phyloP scores from a whole-genome alignment of 306 rosid genomes.

The Trifolium dubium region DNA sequence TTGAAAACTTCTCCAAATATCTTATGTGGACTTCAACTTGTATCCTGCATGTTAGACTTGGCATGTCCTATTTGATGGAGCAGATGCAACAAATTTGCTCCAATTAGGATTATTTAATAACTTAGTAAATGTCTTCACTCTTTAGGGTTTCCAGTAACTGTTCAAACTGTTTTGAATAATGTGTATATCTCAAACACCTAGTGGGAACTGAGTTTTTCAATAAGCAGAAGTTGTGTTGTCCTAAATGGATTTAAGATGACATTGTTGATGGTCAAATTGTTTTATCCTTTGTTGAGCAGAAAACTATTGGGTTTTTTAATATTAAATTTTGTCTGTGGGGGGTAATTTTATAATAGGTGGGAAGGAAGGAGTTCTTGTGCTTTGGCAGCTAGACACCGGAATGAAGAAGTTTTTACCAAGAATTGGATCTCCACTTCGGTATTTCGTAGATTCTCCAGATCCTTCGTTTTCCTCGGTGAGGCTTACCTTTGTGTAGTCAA shows the following conservation, averaged over 20 bases:
- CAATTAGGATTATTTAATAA: conserved; percentile 2
- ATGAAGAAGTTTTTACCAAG: conserved; percentile 79
- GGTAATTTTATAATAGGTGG: conserved; percentile 66
- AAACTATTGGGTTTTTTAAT: conserved; percentile 16
- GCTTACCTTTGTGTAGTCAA: conserved; percentile 24
- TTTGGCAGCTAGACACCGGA: conserved; percentile 93
- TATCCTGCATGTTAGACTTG: neutral
- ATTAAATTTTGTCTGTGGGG: conserved; percentile 40
- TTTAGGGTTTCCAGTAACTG: conserved; percentile 18
- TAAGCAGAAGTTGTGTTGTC: conserved; percentile 29
- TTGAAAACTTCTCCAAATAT: neutral
- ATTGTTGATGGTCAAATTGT: neutral
- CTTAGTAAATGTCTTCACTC: neutral
- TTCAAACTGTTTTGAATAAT: conserved; percentile 17
- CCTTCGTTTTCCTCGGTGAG: conserved; percentile 83
- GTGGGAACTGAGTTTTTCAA: neutral
- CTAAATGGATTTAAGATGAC: neutral
- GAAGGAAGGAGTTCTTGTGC: conserved; percentile 91
- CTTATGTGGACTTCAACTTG: neutral
- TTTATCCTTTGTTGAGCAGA: neutral
- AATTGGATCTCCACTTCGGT: conserved; percentile 89
- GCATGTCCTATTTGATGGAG: conserved; percentile 9
- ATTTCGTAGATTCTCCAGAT: conserved; percentile 79
- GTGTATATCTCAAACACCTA: neutral
- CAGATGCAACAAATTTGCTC: neutral